Evolutionary conservation across 2,329 filamentous ascomycete genomes (phyloP), one percentile per base, ranked within the genome.

Genomic region (Pseudopyrenochaeta lycopersici): DNA sequence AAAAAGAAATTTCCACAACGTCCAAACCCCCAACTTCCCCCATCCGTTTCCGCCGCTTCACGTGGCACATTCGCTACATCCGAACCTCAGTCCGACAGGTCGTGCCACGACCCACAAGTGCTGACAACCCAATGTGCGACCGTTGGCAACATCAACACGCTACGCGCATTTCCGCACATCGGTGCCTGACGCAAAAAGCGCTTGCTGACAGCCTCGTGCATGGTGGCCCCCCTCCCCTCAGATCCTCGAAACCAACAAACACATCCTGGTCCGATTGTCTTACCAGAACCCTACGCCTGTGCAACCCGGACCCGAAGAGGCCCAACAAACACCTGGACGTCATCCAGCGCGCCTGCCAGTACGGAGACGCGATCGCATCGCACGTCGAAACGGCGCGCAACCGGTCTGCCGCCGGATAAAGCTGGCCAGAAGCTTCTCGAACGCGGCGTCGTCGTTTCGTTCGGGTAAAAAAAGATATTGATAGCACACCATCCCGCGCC

Each of bases 391-490:
- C 17, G 35, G n/a, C 17, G 35, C 27, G 31, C 33, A 11, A 9
- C 27, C n/a, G 23, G 4, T 27, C 20, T 41, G n/a, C 20, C 39
- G 21, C 18, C 23, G 39, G 39, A n/a, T 29, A 41, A 41, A 20
- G 14, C 11, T 21, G 23, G 4, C 32, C 15, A 30, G 10, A 42
- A 27, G 12, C 45, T 40, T 49, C 36, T 27, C 45, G 40, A 55
- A 55, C 44, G 21, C 33, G 17, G 30, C n/a, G 11, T n/a, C n/a
- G n/a, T n/a, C n/a, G n/a, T n/a, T n/a, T n/a, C n/a, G 44, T 21
- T 23, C 46, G 29, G 21, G 17, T 42, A 17, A 29, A n/a, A n/a
- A n/a, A n/a, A 48, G 27, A 46, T 44, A 49, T 58, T 58, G 43
- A 11, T 32, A 46, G 31, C 48, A 58, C 41, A 52, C 35, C 49